Evolutionary conservation across 2,329 filamentous ascomycete genomes (phyloP).

Genomic region (Amphichorda felina): DNA sequence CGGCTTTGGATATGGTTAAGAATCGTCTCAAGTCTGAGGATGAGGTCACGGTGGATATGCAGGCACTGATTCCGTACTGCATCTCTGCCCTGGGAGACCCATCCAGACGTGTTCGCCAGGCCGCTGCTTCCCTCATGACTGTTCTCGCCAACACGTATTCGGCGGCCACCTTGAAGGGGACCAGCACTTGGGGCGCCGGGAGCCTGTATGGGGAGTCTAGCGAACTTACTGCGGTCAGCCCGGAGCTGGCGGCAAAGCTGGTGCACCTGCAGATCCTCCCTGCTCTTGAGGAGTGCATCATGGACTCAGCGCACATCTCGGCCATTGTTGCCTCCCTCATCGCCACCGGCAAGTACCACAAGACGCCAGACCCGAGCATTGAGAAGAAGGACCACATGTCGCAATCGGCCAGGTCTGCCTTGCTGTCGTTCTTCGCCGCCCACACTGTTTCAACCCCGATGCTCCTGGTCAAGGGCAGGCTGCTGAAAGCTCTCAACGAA

Average conservation of each 20-base stretch:
- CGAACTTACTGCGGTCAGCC: constrained; percentile 3
- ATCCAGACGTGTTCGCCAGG: constrained; percentile 63
- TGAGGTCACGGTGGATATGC: constrained; percentile 49
- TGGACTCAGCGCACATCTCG: constrained; percentile 62
- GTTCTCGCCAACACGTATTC: constrained; percentile 40
- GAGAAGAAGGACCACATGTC: constrained; percentile 44
- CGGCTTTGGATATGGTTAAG: constrained; percentile 56
- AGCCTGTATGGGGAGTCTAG: constrained; percentile 50
- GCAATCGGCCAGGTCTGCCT: constrained; percentile 48
- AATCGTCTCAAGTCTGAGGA: constrained; percentile 39
- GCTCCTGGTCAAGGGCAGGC: constrained; percentile 53
- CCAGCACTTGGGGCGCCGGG: constrained; percentile 46
- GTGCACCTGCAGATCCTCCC: constrained; percentile 59
- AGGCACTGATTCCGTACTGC: constrained; percentile 73
- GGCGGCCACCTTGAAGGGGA: constrained; percentile 21
- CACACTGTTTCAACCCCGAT: constrained; percentile 61
- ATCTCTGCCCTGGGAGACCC: constrained; percentile 64
- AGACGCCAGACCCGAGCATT: constrained; percentile 14
- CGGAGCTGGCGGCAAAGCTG: constrained; percentile 14
- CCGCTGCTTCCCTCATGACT: constrained; percentile 56
- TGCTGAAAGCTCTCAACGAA: constrained; percentile 62
- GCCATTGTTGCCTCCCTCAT: constrained; percentile 39
- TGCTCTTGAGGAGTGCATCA: constrained; percentile 71
- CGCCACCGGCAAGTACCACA: constrained; percentile 26
- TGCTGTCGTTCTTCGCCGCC: constrained; percentile 62